Evolutionary conservation across 371 early-diverging fungal genomes (phyloP).

Genomic region (Mucor mucedo): DNA sequence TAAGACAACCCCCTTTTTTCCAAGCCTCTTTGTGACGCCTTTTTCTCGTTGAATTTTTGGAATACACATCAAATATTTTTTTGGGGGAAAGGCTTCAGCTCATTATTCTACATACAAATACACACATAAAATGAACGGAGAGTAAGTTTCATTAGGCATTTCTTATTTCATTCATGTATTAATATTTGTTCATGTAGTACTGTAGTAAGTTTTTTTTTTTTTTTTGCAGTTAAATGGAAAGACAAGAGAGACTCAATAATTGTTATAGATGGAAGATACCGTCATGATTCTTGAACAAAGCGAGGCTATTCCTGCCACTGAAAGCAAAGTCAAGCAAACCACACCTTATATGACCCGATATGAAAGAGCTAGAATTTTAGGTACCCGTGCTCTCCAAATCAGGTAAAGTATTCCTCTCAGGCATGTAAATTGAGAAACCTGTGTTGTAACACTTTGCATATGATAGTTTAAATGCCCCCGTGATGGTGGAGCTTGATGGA

Average conservation of each 20-base stretch:
- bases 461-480: constrained; percentile 96
- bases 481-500: constrained; percentile 96
- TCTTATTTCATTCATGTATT: not conserved
- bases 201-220: constrained; percentile 12
- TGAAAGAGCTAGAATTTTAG: constrained; percentile 97
- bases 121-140: constrained; percentile 6
- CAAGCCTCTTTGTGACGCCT: too few relatives aligned
- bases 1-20: too few relatives aligned
- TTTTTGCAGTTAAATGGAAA: not conserved
- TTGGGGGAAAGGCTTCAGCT: not conserved
- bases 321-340: constrained; percentile 72
- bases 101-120: not conserved
- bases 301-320: constrained; percentile 15
- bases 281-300: constrained; percentile 25
- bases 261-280: constrained; percentile 19
- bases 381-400: constrained; percentile 88
- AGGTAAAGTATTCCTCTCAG: constrained; percentile 46
- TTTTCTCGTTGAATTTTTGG: too few relatives aligned
- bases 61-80: not conserved
- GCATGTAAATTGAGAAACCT: not conserved
- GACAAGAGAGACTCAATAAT: not conserved
- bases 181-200: not conserved
- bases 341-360: constrained; percentile 99
- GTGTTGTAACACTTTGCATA: not conserved
- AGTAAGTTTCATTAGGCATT: constrained; percentile 2